Conservation (phyloP, 495 filamentous ascomycete genomes). For the Talaromyces stipitatus region DNA sequence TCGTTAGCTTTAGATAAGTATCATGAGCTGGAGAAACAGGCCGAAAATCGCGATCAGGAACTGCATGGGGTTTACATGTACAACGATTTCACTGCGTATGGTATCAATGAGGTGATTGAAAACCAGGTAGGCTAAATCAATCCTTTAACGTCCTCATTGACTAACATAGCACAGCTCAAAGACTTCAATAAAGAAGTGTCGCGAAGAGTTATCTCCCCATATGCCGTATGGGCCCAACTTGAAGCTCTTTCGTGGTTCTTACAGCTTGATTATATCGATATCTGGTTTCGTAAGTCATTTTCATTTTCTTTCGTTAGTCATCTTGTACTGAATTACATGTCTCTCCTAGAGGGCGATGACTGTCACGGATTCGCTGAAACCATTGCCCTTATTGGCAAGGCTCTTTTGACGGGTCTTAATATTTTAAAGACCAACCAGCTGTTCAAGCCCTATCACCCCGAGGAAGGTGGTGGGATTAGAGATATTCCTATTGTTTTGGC, state of each 20-base stretch:
- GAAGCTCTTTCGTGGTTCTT: slow-evolving; percentile 2
- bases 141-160: not conserved
- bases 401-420: slow-evolving; percentile 1
- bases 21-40: slow-evolving; percentile 1
- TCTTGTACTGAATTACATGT: not conserved
- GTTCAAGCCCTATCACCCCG: not conserved
- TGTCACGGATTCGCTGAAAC: slow-evolving; percentile 2
- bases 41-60: slow-evolving; percentile 1
- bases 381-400: slow-evolving; percentile 1
- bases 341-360: slow-evolving; percentile 1
- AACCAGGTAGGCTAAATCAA: not conserved
- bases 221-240: slow-evolving; percentile 3
- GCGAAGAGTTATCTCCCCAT: not conserved
- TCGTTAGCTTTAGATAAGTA: not conserved
- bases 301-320: not conserved
- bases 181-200: not conserved
- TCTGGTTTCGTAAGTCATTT: slow-evolving; percentile 2
- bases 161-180: slow-evolving; percentile 2
- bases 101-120: slow-evolving; percentile 2
- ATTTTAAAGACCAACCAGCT: slow-evolving; percentile 1
- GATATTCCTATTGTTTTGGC: not conserved
- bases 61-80: not conserved
- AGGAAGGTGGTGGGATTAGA: not conserved
- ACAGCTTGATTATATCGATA: slow-evolving; percentile 1
- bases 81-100: slow-evolving; percentile 5